Evolutionary conservation across 2,329 filamentous ascomycete genomes (phyloP), one percentile per base, ranked within the genome.

Genomic region (Ceratocystiopsis brevicomis): DNA sequence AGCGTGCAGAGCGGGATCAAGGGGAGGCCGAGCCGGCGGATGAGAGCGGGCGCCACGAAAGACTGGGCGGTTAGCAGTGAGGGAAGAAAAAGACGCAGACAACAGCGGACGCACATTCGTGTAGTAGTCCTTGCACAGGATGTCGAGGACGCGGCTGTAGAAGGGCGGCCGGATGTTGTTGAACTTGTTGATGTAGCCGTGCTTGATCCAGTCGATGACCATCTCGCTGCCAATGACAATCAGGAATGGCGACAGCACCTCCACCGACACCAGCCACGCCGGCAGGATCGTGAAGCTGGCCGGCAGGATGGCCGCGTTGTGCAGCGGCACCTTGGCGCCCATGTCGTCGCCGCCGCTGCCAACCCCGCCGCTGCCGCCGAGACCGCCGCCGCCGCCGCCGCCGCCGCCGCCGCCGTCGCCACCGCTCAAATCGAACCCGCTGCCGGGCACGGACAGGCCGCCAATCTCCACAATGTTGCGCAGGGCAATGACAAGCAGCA

Each of bases 181-280:
- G 65, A 98, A 98, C 57, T 98, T 98, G 57, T 79, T 87, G 57
- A 98, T 92, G 57, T 96, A 98, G 18, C 85, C 85, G 56, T 98
- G 92, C 59, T 98, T 98, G 58, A 95, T 73, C 73, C 83, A 87
- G 60, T 98, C 90, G 2, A 98, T 90, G 10, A 94, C 64, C 78
- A 95, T 95, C 61, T 98, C 90, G 49, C 86, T 94, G 1, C 87
- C 88, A 8, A 98, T 73, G 0, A 98, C 92, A 9, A 98, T 77
- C 13, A 98, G 63, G 52, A 98, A 98, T 0, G 90, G 92, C 0
- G 85, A 87, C 4, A 98, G 65, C 0, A 98, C 81, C 56, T 95
- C 87, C 11, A 83, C 85, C 0, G 81, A 81, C 54, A 67, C 65
- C 38, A 76, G 54, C 78, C 81, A 88, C 8, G 74, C 79, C 0